Evolutionary conservation across 148 eudicot genomes (phyloP), one percentile per base, ranked within the genome.

Genomic region (Rhododendron vialii): DNA sequence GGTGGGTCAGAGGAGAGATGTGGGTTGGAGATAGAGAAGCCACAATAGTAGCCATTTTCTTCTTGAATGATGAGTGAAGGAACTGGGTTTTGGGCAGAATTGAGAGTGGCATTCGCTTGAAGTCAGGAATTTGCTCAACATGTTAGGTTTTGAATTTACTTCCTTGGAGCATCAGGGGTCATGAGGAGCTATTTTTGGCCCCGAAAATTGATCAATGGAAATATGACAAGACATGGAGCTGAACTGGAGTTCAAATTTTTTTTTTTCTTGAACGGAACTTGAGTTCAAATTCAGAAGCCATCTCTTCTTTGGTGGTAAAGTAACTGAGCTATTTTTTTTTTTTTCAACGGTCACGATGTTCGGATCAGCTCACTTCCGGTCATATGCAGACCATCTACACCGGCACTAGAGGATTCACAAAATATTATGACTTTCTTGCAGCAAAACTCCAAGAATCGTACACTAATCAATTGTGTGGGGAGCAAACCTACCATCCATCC

Each of bases 91-190:
- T 28, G 45, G 30, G 22, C 20, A 17, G 57, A 69, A 47, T 30
- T 48, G 85, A 47, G 61, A 69, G 43, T 4, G 30, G 30, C 85
- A 83, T 83, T 28, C n/a, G 48, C 24, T 83, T 33, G 78, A 51
- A 51, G 43, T 55, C 24, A 83, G 78, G 73, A 69, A 67, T 45
- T 47, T 45, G 77, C 85, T 63, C 57, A 65, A 26, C 77, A 43
- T 63, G n/a, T 41, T 26, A 28, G 28, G 24, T n/a, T 69, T 11
- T 12, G 36, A 10, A 69, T 28, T 28, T 69, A 13, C 75, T 26
- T 67, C 74, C 26, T 26, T 67, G 74, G 5, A 67, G 74, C 74
- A 67, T 65, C 30, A 65, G 4, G 14, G 33, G 35, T 26, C 35
- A 67, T n/a, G 74, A 26, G 33, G 74, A 67, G 73, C 6, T 26